Percentiles rank a stretch among this genome's conserved stretches.
These are phyloP conservation scores for Globisporangium paroecandrum DNA, from an alignment of 352 stramenopile species.

Conservation along the genomic window DNA sequence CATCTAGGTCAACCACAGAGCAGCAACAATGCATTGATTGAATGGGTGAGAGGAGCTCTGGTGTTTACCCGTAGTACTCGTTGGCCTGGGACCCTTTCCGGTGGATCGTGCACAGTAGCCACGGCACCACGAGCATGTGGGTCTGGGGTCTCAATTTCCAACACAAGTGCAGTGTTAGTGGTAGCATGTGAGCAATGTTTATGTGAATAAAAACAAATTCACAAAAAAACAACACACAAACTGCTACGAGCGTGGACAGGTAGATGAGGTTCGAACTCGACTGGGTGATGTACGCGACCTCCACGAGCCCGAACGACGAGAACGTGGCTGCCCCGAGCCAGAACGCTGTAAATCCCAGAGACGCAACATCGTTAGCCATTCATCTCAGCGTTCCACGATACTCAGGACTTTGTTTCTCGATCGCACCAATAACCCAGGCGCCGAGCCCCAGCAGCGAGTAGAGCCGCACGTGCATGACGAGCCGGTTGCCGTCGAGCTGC, in stretches of 20 bases:
- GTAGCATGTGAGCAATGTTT: background rate
- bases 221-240: conserved; percentile 31
- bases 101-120: conserved; percentile 64
- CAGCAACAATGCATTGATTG: background rate
- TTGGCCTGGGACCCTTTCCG: conserved; percentile 65
- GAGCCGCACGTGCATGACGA: conserved; percentile 68
- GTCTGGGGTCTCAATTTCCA: conserved; percentile 24
- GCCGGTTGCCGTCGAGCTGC: conserved; percentile 53
- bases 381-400: no score
- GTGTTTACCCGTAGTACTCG: conserved; percentile 50
- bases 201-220: background rate
- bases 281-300: conserved; percentile 47
- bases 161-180: background rate
- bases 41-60: background rate
- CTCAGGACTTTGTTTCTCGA: background rate
- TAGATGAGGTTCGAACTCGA: conserved; percentile 64
- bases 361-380: background rate
- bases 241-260: conserved; percentile 50
- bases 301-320: conserved; percentile 60
- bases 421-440: conserved; percentile 43
- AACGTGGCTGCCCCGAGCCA: conserved; percentile 60
- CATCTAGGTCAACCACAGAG: background rate
- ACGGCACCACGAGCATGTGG: conserved; percentile 57
- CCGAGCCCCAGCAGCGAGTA: conserved; percentile 54
- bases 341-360: conserved; percentile 31